Evolutionary conservation across 495 filamentous ascomycete species (phyloP), one percentile per base, ranked within the genome.

Genomic region (Hyphodiscus hymeniophilus): DNA sequence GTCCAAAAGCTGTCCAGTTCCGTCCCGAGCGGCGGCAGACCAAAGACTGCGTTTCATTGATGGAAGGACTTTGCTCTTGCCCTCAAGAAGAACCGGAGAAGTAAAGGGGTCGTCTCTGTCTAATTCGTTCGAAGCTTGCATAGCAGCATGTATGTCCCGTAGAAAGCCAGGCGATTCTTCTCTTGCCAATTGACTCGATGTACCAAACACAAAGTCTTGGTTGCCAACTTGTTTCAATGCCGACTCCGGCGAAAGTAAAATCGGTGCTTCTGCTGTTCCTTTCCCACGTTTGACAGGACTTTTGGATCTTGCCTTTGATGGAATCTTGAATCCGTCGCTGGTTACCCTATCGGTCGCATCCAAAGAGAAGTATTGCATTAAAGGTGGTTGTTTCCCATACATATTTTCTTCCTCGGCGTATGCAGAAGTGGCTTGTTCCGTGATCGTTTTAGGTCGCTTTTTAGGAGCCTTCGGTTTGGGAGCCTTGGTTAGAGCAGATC

Each of bases 151-250:
- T 28, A 84, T 67, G 41, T 90, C 77, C 42, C 76, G 72, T 3
- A 89, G 66, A 4, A 79, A 72, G 2, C 72, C 70, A 2, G 86
- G 84, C 0, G 87, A 87, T 41, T 89, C 80, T 31, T 87, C 84
- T 44, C 72, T 71, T 39, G 84, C 85, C 15, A 97, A 67, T 62
- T 97, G 91, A 63, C 90, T 95, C 15, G 85, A 94, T 1, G 89
- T 95, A 13, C 90, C 91, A 62, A 97, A 97, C 2, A 95, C 65
- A 51, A 95, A 82, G 51, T 90, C 81, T 60, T 94, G 91, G 6
- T 76, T 67, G 3, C 80, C 69, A n/a, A 84, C 65, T 51, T 80
- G 73, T 49, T 77, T 77, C 35, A 79, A 59, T 15, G 89, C 91
- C 33, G 80, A 79, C 43, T 71, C 69, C 2, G 91, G 91, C 3